Evolutionary conservation across 352 stramenopile species (phyloP).

Genomic region (Globisporangium okanoganense): DNA sequence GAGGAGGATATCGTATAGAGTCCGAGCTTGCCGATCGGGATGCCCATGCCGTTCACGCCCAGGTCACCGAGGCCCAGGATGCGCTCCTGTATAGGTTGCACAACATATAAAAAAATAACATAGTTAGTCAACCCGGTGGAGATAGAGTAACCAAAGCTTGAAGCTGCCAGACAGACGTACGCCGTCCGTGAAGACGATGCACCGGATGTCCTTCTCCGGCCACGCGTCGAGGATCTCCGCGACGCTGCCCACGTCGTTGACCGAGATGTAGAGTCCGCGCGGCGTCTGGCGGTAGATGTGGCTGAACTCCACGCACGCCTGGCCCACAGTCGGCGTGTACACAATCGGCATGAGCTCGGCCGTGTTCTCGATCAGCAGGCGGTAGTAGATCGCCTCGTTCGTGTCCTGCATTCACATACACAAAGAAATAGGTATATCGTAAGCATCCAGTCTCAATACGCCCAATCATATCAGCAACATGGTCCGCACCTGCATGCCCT

Average conservation of each 20-base stretch:
- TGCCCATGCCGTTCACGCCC: constrained; percentile 97
- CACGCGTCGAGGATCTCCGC: constrained; percentile 93
- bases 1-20: constrained; percentile 80
- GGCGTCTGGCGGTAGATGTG: constrained; percentile 88
- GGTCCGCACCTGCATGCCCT: constrained; percentile 70
- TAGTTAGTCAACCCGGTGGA: neutral
- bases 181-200: constrained; percentile 97
- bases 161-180: neutral
- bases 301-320: constrained; percentile 90
- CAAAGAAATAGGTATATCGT: neutral
- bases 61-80: constrained; percentile 97
- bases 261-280: constrained; percentile 90
- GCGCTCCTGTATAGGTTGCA: constrained; percentile 23
- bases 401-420: constrained; percentile 38
- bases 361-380: constrained; percentile 86
- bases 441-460: neutral
- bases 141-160: neutral
- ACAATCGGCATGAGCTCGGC: constrained; percentile 94
- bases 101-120: neutral
- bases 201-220: constrained; percentile 93
- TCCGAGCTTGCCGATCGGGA: constrained; percentile 95
- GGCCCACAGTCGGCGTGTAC: constrained; percentile 97
- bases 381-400: constrained; percentile 92
- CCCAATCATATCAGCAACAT: too few species aligned
- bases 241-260: constrained; percentile 81